Evolutionary conservation across 768 basidiomycete genomes (phyloP), one percentile per base, ranked within the genome.

Genomic region (Termitomyces sp.): DNA sequence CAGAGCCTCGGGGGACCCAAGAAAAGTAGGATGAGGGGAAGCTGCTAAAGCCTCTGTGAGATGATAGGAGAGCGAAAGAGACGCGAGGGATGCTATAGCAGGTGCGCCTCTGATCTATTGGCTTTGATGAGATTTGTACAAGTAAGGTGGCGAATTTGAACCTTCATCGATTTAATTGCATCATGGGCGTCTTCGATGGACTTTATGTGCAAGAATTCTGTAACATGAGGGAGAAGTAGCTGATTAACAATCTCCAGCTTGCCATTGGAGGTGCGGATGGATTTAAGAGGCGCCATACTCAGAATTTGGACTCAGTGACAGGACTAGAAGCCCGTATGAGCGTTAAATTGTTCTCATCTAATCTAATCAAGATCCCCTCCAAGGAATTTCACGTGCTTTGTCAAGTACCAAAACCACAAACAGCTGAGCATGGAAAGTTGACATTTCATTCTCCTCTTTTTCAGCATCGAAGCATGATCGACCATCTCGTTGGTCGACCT

Each of bases 141-240:
- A n/a, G 46, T 12, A 25, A 20, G 25, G 47, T 63, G 71, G 60
- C 20, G 56, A 31, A 48, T 49, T 37, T 48, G 38, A 65, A 88
- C 94, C 83, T 94, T 96, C 96, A 98, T 98, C 15, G 88, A 81
- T 76, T 93, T 96, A 75, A 98, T 98, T 17, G 95, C 96, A 69
- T 94, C 91, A 74, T 92, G 90, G 0, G 95, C 96, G 36, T 94
- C 85, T 56, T 94, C 86, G 62, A 92, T 78, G 14, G 85, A 82
- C n/a, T 83, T 76, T 56, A 98, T 85, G 29, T 79, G 68, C 36
- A 92, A 63, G 66, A 83, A 91, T 65, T 87, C 79, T 15, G 84
- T 83, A 1, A 80, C 82, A 69, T 91, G 90, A 0, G 94, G 95
- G 8, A 96, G 79, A 5, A 95, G 73, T 5, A 96, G 83, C 79